Conservation (phyloP, 1,139 yeast species). For the Chernovozyma aurita region DNA sequence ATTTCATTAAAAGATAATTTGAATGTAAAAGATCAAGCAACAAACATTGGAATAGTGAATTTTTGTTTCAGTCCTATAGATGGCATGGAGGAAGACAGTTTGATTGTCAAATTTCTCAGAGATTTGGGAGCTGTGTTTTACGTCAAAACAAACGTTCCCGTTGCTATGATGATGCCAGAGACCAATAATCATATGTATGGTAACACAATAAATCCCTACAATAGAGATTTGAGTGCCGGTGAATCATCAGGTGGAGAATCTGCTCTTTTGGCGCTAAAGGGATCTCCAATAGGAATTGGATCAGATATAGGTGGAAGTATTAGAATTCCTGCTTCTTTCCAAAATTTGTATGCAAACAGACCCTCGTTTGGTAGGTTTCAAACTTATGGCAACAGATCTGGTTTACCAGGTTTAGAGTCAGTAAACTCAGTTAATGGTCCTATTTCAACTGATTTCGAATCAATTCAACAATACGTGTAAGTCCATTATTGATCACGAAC, state of each 20-base stretch:
- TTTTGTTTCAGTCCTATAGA: constrained; percentile 32
- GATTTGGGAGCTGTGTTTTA: constrained; percentile 31
- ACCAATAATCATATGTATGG: constrained; percentile 33
- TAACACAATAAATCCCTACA: constrained; percentile 28
- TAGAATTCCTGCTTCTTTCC: constrained; percentile 41
- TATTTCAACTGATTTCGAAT: constrained; percentile 21
- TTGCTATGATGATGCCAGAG: constrained; percentile 38
- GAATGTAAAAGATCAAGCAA: constrained; percentile 46
- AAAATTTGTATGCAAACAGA: constrained; percentile 43
- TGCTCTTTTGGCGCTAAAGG: constrained; percentile 29
- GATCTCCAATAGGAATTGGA: constrained; percentile 51
- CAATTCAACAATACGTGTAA: constrained; percentile 26
- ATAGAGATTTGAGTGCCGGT: constrained; percentile 28
- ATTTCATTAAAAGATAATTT: constrained; percentile 45
- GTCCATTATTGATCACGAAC: constrained; percentile 22
- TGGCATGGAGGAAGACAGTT: constrained; percentile 21
- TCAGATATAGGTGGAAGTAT: constrained; percentile 59
- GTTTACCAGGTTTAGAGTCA: constrained; percentile 50
- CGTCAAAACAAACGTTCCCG: constrained; percentile 32
- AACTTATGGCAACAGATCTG: constrained; percentile 45
- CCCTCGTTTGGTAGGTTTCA: constrained; percentile 51
- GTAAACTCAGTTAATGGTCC: constrained; percentile 36
- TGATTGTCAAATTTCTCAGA: constrained; percentile 21
- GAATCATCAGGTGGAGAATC: constrained; percentile 39
- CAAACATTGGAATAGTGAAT: constrained; percentile 45